phyloP scores from a whole-genome alignment of 768 basidiomycete genomes.

The Lyophyllum shimeji region DNA sequence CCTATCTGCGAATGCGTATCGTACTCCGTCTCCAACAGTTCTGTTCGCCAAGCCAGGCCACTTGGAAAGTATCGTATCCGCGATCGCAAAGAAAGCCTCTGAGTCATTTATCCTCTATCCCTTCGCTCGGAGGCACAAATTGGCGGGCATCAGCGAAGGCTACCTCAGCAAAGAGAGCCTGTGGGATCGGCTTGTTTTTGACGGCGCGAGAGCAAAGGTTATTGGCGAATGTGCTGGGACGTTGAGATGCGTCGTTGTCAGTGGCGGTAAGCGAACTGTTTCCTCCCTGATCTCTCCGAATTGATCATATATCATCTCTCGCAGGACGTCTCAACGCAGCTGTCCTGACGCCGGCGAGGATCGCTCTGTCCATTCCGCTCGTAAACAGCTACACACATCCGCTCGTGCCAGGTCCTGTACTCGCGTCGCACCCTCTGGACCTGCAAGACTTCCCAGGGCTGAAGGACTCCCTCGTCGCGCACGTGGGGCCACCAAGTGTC shows the following conservation, averaged over 20 bases:
- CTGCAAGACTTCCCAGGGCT: constrained; percentile 65
- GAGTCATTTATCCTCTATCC: constrained; percentile 54
- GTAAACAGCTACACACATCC: constrained; percentile 64
- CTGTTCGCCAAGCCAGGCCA: constrained; percentile 73
- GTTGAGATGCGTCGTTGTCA: constrained; percentile 67
- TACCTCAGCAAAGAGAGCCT: constrained; percentile 74
- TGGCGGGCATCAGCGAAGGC: constrained; percentile 66
- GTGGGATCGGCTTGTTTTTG: constrained; percentile 84
- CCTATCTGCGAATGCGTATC: constrained; percentile 44
- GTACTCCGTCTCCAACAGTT: constrained; percentile 75
- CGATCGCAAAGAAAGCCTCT: constrained; percentile 55
- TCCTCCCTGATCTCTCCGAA: neutral
- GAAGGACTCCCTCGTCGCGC: constrained; percentile 33
- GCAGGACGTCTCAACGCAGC: constrained; percentile 51
- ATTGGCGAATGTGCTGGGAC: constrained; percentile 61
- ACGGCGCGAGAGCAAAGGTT: constrained; percentile 57
- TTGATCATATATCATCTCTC: constrained; percentile 1
- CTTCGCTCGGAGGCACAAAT: constrained; percentile 79
- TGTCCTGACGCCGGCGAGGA: constrained; percentile 59
- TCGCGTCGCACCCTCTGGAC: constrained; percentile 84
- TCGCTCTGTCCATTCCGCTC: constrained; percentile 76
- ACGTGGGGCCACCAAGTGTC: constrained; percentile 77
- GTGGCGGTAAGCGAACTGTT: constrained; percentile 54
- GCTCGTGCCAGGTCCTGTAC: constrained; percentile 70
- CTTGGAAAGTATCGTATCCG: constrained; percentile 49